phyloP scores from a whole-genome alignment of 352 stramenopile genomes.

The Pythium pectinolyticum region DNA sequence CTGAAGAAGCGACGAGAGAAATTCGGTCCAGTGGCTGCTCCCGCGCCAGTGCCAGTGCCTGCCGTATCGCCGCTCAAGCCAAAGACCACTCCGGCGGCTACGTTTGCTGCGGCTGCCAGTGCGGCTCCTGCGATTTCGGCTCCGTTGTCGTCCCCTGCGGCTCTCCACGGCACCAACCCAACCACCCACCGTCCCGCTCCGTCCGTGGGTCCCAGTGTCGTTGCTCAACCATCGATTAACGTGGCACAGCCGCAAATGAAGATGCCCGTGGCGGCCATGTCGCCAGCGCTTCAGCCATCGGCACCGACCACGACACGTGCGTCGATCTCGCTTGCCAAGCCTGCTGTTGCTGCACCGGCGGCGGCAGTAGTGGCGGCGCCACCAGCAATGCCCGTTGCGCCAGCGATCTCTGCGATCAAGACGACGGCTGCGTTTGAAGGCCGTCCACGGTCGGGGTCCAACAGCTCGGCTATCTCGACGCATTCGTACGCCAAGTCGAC shows the following conservation, averaged over 20 bases:
- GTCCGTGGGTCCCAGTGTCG: conserved; percentile 4
- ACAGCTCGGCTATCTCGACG: conserved; percentile 69
- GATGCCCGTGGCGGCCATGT: conserved; percentile 13
- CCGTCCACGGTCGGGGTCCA: conserved; percentile 67
- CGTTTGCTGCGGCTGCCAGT: conserved; percentile 13
- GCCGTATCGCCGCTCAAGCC: conserved; percentile 10
- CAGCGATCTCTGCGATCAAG: conserved; percentile 15
- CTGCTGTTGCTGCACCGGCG: conserved; percentile 1
- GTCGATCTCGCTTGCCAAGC: conserved; percentile 20
- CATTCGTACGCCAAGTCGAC: conserved; percentile 82
- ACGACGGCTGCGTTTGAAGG: conserved; percentile 21
- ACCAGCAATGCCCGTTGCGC: conserved; percentile 6
- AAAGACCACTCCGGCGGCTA: conserved; percentile 4
- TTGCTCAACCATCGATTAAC: conserved; percentile 16
- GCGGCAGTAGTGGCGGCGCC: conserved; percentile 12
- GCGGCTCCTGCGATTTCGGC: conserved; percentile 13
- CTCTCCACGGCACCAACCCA: conserved; percentile 16
- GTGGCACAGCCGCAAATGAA: conserved; percentile 21
- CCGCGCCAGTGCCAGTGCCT: conserved; percentile 6
- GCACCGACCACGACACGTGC: conserved; percentile 19
- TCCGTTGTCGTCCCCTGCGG: conserved; percentile 23
- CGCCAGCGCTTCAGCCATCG: conserved; percentile 14
- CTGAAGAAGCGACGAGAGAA: conserved; percentile 71
- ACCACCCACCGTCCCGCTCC: conserved; percentile 13
- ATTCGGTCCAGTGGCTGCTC: conserved; percentile 38